Percentiles rank a stretch among this genome's conserved stretches.
Conservation (phyloP, 75 land plant species). For the Adiantum capillusveneris region DNA sequence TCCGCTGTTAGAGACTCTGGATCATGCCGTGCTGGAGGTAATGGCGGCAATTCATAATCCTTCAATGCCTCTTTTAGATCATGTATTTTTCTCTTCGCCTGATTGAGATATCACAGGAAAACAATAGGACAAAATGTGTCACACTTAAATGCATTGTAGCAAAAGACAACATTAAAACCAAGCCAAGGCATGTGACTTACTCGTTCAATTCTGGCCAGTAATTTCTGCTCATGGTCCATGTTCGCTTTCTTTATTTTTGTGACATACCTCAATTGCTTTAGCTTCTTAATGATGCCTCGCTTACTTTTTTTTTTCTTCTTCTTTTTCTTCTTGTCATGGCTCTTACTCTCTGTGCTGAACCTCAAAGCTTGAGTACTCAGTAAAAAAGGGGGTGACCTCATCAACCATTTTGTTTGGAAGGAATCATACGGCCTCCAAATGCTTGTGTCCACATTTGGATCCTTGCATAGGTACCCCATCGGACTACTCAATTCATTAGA, state of each 20-base stretch:
- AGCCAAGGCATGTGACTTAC: not conserved
- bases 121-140: not conserved
- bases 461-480: no score
- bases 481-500: no score
- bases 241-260: conserved; percentile 13
- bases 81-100: conserved; percentile 89
- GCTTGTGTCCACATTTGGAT: no score
- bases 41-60: conserved; percentile 40
- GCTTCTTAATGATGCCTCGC: conserved; percentile 13
- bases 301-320: conserved; percentile 16
- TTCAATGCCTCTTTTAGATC: conserved; percentile 54
- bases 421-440: no score
- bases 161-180: not conserved
- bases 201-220: conserved; percentile 16
- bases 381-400: no score
- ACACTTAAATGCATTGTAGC: not conserved
- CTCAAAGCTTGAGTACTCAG: no score
- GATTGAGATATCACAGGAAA: not conserved
- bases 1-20: conserved; percentile 83
- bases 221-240: conserved; percentile 23
- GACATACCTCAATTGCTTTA: conserved; percentile 9
- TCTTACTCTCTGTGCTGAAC: no score
- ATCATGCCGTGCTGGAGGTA: conserved; percentile 71
- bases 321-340: conserved; percentile 1
- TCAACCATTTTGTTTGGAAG: no score